These are phyloP conservation scores for Stephanodiscus triporus DNA, from an alignment of 108 stramenopile genomes.

Conservation along the genomic window DNA sequence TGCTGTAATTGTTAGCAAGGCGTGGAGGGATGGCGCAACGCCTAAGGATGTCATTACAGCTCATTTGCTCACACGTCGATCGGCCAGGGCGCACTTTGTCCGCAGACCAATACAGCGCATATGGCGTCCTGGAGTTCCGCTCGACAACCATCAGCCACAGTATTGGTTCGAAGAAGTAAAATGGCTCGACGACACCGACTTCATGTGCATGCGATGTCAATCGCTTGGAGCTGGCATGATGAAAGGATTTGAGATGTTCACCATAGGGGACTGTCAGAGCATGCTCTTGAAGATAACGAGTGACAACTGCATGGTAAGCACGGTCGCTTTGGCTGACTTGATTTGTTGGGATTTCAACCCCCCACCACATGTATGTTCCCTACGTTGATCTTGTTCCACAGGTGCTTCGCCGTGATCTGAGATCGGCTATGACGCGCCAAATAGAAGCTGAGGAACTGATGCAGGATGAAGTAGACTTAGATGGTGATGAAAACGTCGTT, in stretches of 20 bases:
- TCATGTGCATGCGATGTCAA: conserved; percentile 71
- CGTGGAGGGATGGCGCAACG: conserved; percentile 86
- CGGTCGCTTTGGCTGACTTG: not conserved
- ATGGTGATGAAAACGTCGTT: conserved; percentile 65
- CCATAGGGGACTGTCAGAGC: conserved; percentile 90
- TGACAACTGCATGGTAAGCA: conserved; percentile 73
- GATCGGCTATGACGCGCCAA: conserved; percentile 66
- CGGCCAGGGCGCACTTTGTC: conserved; percentile 60
- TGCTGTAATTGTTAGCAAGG: conserved; percentile 87
- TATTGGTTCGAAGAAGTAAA: conserved; percentile 71
- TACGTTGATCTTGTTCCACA: conserved; percentile 6
- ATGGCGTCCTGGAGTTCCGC: conserved; percentile 25
- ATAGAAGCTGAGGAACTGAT: conserved; percentile 81
- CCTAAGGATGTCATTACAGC: conserved; percentile 82
- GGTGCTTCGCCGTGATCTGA: conserved; percentile 67
- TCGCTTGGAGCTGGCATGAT: conserved; percentile 77
- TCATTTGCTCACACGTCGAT: conserved; percentile 65
- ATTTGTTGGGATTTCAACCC: not conserved
- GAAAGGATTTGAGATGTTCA: conserved; percentile 89
- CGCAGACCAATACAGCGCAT: conserved; percentile 40
- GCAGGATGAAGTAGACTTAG: conserved; percentile 62
- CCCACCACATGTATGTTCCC: not conserved
- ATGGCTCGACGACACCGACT: conserved; percentile 85
- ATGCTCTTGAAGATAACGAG: conserved; percentile 83
- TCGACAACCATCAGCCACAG: conserved; percentile 28